Evolutionary conservation across 306 rosid species (phyloP), one percentile per base, ranked within the genome.

Genomic region (Lotus japonicus): DNA sequence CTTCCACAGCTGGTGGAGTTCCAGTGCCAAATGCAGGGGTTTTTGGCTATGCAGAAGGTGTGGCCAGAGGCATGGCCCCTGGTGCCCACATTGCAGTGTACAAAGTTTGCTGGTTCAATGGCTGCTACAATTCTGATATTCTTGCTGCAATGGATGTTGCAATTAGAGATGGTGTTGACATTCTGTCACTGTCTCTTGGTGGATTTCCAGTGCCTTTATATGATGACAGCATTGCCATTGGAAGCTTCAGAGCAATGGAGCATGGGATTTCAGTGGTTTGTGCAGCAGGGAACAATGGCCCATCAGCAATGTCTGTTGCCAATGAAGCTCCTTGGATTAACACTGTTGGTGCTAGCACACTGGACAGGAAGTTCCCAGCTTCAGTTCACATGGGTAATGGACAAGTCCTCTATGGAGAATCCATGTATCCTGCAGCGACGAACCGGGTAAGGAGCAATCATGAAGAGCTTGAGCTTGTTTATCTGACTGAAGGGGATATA

Each of bases 251-350:
- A 70, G 98, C 98, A 72, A 72, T 87, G 81, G 92, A 88, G 76
- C 90, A 82, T 70, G 96, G 98, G 18, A 80, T 92, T 73, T 81
- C 89, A 1, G 96, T 92, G 18, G 45, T 89, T 0, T 92, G 96
- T 45, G 92, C 96, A 0, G 98, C 96, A 4, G 98, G 96, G 56
- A 92, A 92, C 84, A 83, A 83, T 42, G 98, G 98, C 3, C 96
- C 98, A 3, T 60, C 36, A 7, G 84, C 69, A 69, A 89, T 92
- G 82, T 89, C 98, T 23, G 92, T 92, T 17, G 84, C 96, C 61
- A 92, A 92, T 76, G 96, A 82, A 72, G 98, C 96, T 78, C 98
- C 98, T 51, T 92, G 96, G 98, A 86, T 92, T 80, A 70, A 89
- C 38, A 89, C 98, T 16, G 63, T 92, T 17, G 96, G 96, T 10